phyloP scores from a whole-genome alignment of 1,139 yeast genomes.

The Nematodospora anomalae region DNA sequence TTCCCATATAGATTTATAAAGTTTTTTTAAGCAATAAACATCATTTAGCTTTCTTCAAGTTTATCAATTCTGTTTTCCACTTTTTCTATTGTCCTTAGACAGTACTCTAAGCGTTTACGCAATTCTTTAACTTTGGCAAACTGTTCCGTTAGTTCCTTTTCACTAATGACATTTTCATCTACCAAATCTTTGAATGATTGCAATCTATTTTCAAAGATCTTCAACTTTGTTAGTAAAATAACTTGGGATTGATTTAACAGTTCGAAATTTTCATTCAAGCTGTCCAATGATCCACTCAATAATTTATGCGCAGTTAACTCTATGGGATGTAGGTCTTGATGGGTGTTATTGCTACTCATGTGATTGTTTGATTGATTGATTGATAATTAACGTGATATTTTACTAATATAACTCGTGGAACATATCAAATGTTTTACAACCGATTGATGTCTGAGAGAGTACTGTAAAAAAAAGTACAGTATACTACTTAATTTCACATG shows the following conservation, averaged over 20 bases:
- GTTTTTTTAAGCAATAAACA: conserved; percentile 17
- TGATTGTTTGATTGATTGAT: not conserved
- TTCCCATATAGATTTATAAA: conserved; percentile 57
- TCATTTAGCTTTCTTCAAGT: conserved; percentile 2
- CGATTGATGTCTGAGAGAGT: no score
- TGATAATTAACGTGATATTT: no score
- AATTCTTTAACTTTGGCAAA: conserved; percentile 34
- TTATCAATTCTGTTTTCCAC: conserved; percentile 36
- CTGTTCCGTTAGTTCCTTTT: conserved; percentile 26
- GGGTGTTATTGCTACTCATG: not conserved
- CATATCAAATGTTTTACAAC: no score
- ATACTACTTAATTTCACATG: not conserved
- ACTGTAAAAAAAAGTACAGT: no score
- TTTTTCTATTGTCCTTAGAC: conserved; percentile 30
- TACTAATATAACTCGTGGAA: no score
- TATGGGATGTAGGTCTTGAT: conserved; percentile 48
- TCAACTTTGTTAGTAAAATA: conserved; percentile 50
- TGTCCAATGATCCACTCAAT: conserved; percentile 54
- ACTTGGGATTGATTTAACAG: conserved; percentile 58
- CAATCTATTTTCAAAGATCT: conserved; percentile 41
- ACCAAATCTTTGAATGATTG: conserved; percentile 22
- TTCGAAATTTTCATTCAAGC: conserved; percentile 50
- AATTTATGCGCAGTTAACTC: conserved; percentile 58
- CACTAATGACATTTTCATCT: conserved; percentile 17
- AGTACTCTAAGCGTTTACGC: conserved; percentile 32